Evolutionary conservation across 805 yeast species (phyloP), one percentile per base, ranked within the genome.

Genomic region (Myxozyma geophila): DNA sequence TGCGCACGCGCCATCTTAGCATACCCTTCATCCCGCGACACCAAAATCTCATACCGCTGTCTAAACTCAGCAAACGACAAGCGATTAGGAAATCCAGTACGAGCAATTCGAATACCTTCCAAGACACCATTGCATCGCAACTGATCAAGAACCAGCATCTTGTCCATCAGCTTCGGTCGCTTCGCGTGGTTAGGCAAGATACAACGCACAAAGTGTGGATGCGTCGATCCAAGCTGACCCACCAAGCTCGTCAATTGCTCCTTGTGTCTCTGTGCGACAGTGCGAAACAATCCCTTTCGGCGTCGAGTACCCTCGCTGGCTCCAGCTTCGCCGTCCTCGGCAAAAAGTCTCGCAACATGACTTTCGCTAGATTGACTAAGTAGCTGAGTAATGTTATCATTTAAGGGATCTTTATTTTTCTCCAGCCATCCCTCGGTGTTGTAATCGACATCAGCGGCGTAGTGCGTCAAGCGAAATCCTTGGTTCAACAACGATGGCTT

Each of bases 391-490:
- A 93, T 80, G 60, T 86, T 84, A 55, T 90, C 96, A 70, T 87
- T 90, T 44, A 95, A 80, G 0, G 98, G 99, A 74, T 95, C 99
- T 69, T 89, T 90, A 74, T 95, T 95, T 77, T 95, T 95, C 67
- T 90, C 90, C 33, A 95, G 78, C 99, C 99, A 95, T 39, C 92
- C 93, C 19, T 88, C 92, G 23, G 91, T 88, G 40, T 89, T 84
- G 75, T 95, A 95, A 71, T 92, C 97, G n/a, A 95, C 99, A 62
- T 86, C 87, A 9, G 97, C 98, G 28, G 99, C 99, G 77, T 95
- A 95, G 77, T 95, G 99, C 63, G 88, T 87, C 21, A 95, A 80
- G 6, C 90, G 80, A 72, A 95, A 95, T 2, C 96, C 96, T 69
- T 83, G 85, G 63, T 87, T 82, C 51, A 87, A 81, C 69, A 88